phyloP scores from a whole-genome alignment of 495 filamentous ascomycete genomes.

The Letharia columbiana region DNA sequence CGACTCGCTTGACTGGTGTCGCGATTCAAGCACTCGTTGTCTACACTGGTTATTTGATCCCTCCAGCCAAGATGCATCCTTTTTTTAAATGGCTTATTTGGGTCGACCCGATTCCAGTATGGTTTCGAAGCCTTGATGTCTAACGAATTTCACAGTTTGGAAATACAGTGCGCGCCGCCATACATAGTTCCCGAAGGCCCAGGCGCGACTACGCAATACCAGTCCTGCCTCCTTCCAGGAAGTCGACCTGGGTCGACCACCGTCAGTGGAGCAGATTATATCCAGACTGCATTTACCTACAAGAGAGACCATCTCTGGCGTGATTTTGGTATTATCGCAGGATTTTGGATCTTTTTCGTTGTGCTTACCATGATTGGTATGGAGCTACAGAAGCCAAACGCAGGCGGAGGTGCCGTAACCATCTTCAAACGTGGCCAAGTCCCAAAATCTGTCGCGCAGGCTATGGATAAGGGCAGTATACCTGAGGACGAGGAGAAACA shows the following conservation, averaged over 20 bases:
- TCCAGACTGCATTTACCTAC: constrained; percentile 47
- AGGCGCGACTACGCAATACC: constrained; percentile 44
- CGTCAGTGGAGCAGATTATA: constrained; percentile 48
- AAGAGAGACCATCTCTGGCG: constrained; percentile 51
- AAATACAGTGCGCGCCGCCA: constrained; percentile 43
- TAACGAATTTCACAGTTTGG: constrained; percentile 47
- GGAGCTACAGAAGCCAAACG: constrained; percentile 62
- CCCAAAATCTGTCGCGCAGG: constrained; percentile 44
- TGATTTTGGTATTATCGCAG: constrained; percentile 53
- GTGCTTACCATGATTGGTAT: constrained; percentile 52
- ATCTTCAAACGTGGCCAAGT: constrained; percentile 57
- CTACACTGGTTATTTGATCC: constrained; percentile 76
- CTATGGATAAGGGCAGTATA: constrained; percentile 34
- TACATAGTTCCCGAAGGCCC: constrained; percentile 55
- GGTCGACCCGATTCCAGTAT: constrained; percentile 73
- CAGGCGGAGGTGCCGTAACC: constrained; percentile 61
- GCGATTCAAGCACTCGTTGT: constrained; percentile 58
- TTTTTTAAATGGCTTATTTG: constrained; percentile 75
- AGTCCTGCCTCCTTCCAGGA: constrained; percentile 54
- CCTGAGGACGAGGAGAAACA: constrained; percentile 43
- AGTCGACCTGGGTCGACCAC: constrained; percentile 40
- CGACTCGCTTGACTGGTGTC: constrained; percentile 57
- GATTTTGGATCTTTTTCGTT: constrained; percentile 48
- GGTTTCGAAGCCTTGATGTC: constrained; percentile 59
- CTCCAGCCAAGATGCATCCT: constrained; percentile 61